Base-by-base conservation (phyloP, 306 rosid genomes). In the Lotus japonicus region DNA sequence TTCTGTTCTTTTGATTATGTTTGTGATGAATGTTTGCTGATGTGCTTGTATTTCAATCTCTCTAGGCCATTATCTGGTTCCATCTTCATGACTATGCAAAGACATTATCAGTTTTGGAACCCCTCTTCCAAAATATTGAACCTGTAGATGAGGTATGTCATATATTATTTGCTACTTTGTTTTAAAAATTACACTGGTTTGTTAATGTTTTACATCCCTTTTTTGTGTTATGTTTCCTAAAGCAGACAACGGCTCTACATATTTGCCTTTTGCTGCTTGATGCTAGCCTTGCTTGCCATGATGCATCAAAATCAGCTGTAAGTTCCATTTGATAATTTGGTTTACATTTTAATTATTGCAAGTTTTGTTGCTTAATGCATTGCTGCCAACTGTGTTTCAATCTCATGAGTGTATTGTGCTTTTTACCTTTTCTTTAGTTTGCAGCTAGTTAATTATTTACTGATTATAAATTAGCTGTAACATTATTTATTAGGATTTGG, bases 291-390 rank as follows among this genome's bases (percentile, higher is more conserved):
- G 95, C 96, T 62, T 84, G 95, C 82, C 84, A 81, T 76, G 95
- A 88, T 87, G 97, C 99, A 75, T 80, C 86, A 72, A 90, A 88
- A 71, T 88, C 95, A 76, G 95, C 97, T 48, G 99, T 95, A 88
- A 95, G 99, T 90, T 79, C 70, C 66, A 48, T 64, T 71, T 72
- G 42, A 63, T 58, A 21, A 8, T 76, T 51, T 65, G 7, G 46
- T 71, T 75, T 60, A 38, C 28, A 19, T 64, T 60, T 72, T 16
- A 50, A 44, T 13, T 9, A 21, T 68, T 42, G 46, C 63, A 35
- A 73, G 26, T 53, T 68, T 73, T 73, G 11, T 63, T 23, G 16
- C 63, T 68, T 59, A 51, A 69, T 81, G 50, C 13, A 36, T 57
- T 73, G 43, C 38, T 43, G 55, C 50, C 72, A 52, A 68, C 55